Percentiles rank a stretch among this genome's conserved stretches.
phyloP scores from a whole-genome alignment of 106 monocot genomes.

The Dioscorea zingiberensis region DNA sequence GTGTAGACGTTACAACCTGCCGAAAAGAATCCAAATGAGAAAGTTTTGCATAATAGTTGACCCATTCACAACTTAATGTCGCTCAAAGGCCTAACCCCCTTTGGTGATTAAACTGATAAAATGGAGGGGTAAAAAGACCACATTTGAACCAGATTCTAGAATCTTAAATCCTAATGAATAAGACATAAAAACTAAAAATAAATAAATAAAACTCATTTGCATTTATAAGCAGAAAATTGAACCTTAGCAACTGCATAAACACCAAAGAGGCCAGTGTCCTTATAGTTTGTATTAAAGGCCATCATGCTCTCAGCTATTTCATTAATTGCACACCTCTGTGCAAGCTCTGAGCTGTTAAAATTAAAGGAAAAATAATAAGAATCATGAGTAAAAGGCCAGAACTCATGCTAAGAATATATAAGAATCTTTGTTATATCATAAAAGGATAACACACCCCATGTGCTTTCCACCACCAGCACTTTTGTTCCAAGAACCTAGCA shows the following conservation, averaged over 20 bases:
- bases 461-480: conserved; percentile 82
- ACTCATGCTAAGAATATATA: background rate
- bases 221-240: background rate
- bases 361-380: background rate
- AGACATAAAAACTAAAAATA: too few species aligned
- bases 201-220: background rate
- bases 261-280: conserved; percentile 90
- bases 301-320: conserved; percentile 94
- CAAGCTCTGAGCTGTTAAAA: conserved; percentile 71
- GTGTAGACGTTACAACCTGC: too few species aligned
- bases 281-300: conserved; percentile 97
- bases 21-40: too few species aligned
- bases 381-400: background rate
- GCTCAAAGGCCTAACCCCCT: too few species aligned
- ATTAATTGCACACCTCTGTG: conserved; percentile 67
- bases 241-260: conserved; percentile 96
- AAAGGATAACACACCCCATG: conserved; percentile 44
- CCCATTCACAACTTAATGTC: too few species aligned
- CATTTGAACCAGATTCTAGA: too few species aligned
- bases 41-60: too few species aligned
- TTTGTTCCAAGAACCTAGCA: conserved; percentile 96
- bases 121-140: too few species aligned
- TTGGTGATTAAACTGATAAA: too few species aligned
- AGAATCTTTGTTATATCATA: too few species aligned
- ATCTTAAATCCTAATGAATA: too few species aligned